Evolutionary conservation across 306 rosid species (phyloP).

Genomic region (Medicago ruthenica): DNA sequence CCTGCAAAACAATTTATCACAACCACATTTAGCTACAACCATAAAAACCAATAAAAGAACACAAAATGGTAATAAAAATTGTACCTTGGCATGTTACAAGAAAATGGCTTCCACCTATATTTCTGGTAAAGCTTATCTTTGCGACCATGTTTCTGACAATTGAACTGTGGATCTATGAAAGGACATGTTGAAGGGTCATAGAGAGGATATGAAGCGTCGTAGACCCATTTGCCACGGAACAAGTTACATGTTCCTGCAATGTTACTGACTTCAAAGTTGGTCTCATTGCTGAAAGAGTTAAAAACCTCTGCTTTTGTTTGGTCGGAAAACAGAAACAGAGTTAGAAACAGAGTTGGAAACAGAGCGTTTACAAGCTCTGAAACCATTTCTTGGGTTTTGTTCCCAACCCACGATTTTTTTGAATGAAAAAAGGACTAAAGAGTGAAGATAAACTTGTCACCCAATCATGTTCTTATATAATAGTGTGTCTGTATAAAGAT

Average conservation of each 20-base stretch:
- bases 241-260: conserved; percentile 63
- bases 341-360: conserved; percentile 47
- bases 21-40: conserved; percentile 2
- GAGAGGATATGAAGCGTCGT: conserved; percentile 76
- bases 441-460: conserved; percentile 49
- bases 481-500: conserved; percentile 4
- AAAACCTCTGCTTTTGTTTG: conserved; percentile 58
- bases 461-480: conserved; percentile 55
- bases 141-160: conserved; percentile 83
- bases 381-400: conserved; percentile 75
- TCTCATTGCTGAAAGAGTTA: conserved; percentile 19
- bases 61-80: neutral
- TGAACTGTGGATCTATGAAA: conserved; percentile 89
- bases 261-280: conserved; percentile 28
- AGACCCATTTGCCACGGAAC: conserved; percentile 76
- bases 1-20: conserved; percentile 47
- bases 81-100: conserved; percentile 81
- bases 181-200: conserved; percentile 76
- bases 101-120: conserved; percentile 80
- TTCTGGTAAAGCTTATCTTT: conserved; percentile 72
- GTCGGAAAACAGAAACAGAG: conserved; percentile 57
- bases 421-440: conserved; percentile 36
- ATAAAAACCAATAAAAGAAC: neutral
- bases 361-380: conserved; percentile 30
- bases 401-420: conserved; percentile 37